Percentiles rank a stretch among this genome's conserved stretches.
Conservation (phyloP, 2,329 filamentous ascomycete genomes). For the Epichloe coenophiala region DNA sequence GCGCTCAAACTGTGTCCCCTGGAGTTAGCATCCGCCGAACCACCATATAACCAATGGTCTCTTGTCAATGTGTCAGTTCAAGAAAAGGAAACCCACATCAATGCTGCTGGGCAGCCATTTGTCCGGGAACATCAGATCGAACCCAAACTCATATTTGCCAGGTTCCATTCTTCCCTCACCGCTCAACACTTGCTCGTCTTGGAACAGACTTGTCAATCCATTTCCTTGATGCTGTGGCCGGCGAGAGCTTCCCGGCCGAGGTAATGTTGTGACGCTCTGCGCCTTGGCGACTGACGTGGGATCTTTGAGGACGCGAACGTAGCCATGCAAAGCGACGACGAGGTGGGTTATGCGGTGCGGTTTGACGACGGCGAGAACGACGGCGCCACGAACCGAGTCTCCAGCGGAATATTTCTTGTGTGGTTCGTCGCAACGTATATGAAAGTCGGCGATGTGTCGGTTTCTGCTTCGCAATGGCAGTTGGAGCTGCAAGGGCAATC, state of each 20-base stretch:
- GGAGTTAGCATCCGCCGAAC: neutral
- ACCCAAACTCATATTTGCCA: slow-evolving; percentile 68
- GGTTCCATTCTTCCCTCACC: slow-evolving; percentile 64
- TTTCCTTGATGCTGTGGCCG: slow-evolving; percentile 54
- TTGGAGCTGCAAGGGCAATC: slow-evolving; percentile 28
- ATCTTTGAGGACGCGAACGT: slow-evolving; percentile 66
- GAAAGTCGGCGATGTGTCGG: slow-evolving; percentile 64
- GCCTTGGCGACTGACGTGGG: slow-evolving; percentile 42
- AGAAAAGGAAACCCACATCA: slow-evolving; percentile 49
- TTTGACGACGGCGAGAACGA: slow-evolving; percentile 60
- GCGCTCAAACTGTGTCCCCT: slow-evolving; percentile 66
- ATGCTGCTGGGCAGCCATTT: slow-evolving; percentile 78
- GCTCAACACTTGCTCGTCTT: slow-evolving; percentile 69
- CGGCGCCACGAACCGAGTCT: slow-evolving; percentile 59
- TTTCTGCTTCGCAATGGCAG: slow-evolving; percentile 36
- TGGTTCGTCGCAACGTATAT: slow-evolving; percentile 63
- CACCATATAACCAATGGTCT: neutral
- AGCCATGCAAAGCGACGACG: slow-evolving; percentile 64
- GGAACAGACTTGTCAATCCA: slow-evolving; percentile 67
- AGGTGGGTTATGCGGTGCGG: slow-evolving; percentile 68
- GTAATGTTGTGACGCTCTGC: slow-evolving; percentile 28
- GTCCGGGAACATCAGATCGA: slow-evolving; percentile 56
- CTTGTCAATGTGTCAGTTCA: neutral
- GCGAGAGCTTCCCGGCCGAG: slow-evolving; percentile 22
- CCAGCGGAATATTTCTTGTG: slow-evolving; percentile 65